Evolutionary conservation across 257 asterid species (phyloP).

Genomic region (Fraxinus pennsylvanica): DNA sequence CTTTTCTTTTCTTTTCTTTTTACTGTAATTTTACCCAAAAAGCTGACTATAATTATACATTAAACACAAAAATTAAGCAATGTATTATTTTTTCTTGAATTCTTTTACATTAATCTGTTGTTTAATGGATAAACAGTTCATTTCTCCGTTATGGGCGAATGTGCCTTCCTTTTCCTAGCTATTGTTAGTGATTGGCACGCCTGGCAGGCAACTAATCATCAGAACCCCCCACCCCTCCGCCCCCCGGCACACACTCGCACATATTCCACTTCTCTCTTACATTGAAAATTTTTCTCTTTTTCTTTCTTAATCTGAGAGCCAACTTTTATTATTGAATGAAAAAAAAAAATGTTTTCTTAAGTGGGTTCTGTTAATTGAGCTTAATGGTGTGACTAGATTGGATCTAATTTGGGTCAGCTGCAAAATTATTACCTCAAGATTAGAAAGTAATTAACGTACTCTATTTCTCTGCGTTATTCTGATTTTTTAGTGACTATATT

Average conservation of each 20-base stretch:
- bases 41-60: constrained; percentile 16
- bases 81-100: constrained; percentile 12
- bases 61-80: background rate
- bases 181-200: constrained; percentile 54
- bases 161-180: constrained; percentile 27
- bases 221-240: constrained; percentile 39
- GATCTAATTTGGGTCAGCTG: constrained; percentile 29
- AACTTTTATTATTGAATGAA: background rate
- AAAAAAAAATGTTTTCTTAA: background rate
- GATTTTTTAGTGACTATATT: constrained; percentile 18
- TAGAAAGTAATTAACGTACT: constrained; percentile 30
- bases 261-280: constrained; percentile 13
- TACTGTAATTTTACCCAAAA: constrained; percentile 12
- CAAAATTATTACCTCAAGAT: constrained; percentile 22
- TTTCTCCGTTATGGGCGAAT: constrained; percentile 19
- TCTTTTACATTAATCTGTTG: constrained; percentile 2
- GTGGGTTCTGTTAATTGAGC: constrained; percentile 15
- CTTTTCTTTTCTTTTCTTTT: background rate
- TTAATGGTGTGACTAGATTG: constrained; percentile 31
- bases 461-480: constrained; percentile 1
- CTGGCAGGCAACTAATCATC: constrained; percentile 35
- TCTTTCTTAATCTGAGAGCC: constrained; percentile 8
- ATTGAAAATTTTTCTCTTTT: constrained; percentile 15
- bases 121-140: constrained; percentile 18
- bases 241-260: constrained; percentile 21